Evolutionary conservation across 352 stramenopile genomes (phyloP), one percentile per base, ranked within the genome.

Genomic region (Phytophthora tentaculata): DNA sequence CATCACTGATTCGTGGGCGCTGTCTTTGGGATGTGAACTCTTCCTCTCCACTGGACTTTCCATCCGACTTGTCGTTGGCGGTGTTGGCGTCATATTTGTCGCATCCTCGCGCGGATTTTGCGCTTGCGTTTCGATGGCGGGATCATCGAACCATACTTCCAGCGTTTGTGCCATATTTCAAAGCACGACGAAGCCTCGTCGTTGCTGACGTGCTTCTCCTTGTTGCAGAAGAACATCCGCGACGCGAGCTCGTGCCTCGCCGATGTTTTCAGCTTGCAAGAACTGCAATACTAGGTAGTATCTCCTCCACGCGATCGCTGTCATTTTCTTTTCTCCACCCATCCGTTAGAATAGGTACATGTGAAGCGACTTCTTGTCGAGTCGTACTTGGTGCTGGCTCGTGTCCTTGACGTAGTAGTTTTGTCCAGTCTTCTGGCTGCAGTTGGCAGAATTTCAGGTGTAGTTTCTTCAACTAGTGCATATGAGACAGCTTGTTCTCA

Each of bases 131-230:
- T 8, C 14, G 8, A 24, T 19, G 1, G 24, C 13, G 57, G 57
- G 6, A 50, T 53, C 16, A 39, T 14, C 1, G 47, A 35, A 0
- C 37, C 58, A 19, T 58, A 29, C 48, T 39, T 64, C 57, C 57
- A 64, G 35, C 48, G 47, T 10, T 51, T 32, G 13, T 57, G 24
- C 57, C 47, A 58, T 26, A 65, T 65, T n/a, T 58, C 58, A 22
- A 65, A 58, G 37, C 58, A 57, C 3, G 47, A 32, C 3, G 22
- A 5, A 13, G 48, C 37, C 23, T 28, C 12, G 2, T 22, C 17
- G 5, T 47, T 47, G 39, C 39, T 47, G 13, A 17, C 26, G 26
- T 32, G 39, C 17, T 47, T 65, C 10, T 53, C 23, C 17, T 58
- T 58, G 35, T 65, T 65, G 16, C 48, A 59, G n/a, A 66, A 7